Percentiles rank a stretch among this genome's conserved stretches.
Conservation (phyloP, 1,284 basidiomycete species). For the Athelia sp. region DNA sequence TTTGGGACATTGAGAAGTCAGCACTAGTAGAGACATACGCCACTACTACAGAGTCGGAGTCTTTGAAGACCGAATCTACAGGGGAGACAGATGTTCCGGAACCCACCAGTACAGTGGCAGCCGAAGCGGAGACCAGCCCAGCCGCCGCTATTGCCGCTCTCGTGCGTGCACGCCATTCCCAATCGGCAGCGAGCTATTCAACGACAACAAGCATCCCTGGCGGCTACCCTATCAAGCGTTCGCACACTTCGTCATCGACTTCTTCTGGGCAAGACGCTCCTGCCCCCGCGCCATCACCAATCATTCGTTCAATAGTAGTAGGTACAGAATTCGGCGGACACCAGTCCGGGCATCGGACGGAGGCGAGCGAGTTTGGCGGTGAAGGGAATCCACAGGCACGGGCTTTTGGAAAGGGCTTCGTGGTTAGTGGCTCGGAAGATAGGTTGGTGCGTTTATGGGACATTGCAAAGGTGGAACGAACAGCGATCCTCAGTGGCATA, state of each 20-base stretch:
- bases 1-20: conserved; percentile 77
- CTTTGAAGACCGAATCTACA: conserved; percentile 32
- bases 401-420: conserved; percentile 53
- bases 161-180: conserved; percentile 45
- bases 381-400: conserved; percentile 34
- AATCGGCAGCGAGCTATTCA: conserved; percentile 65
- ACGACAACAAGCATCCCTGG: not conserved
- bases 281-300: conserved; percentile 43
- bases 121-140: conserved; percentile 49
- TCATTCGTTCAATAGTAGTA: conserved; percentile 60
- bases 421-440: conserved; percentile 82
- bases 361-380: conserved; percentile 44
- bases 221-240: not conserved
- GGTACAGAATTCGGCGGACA: conserved; percentile 74
- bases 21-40: conserved; percentile 64
- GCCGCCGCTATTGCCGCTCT: conserved; percentile 30
- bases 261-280: conserved; percentile 26
- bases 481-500: conserved; percentile 66
- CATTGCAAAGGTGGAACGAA: conserved; percentile 63
- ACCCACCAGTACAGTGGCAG: conserved; percentile 34
- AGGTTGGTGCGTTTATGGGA: conserved; percentile 82
- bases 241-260: not conserved
- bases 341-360: conserved; percentile 45
- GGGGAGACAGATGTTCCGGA: conserved; percentile 45
- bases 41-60: conserved; percentile 36